These are phyloP conservation scores for Penicillium daleae DNA, from an alignment of 495 filamentous ascomycete genomes.

Conservation along the genomic window DNA sequence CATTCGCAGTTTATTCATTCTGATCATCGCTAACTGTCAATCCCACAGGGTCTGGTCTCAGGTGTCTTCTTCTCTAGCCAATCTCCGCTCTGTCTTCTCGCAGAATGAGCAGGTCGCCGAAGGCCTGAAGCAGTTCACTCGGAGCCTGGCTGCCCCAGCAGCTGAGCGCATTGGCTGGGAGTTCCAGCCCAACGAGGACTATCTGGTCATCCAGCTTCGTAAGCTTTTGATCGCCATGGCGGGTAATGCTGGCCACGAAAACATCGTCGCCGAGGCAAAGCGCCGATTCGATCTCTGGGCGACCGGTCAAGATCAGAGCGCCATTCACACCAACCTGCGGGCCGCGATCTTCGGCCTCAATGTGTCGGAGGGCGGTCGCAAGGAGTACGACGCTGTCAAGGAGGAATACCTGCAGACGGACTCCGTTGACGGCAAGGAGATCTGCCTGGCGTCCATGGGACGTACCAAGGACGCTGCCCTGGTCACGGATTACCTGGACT, in stretches of 20 bases:
- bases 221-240: conserved; percentile 77
- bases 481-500: conserved; percentile 70
- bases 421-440: conserved; percentile 88
- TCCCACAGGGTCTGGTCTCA: conserved; percentile 75
- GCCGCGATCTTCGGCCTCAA: conserved; percentile 76
- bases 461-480: conserved; percentile 70
- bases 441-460: conserved; percentile 75
- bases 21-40: conserved; percentile 31
- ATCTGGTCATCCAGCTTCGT: conserved; percentile 77
- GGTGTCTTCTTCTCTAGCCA: conserved; percentile 69
- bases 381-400: conserved; percentile 74
- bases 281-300: conserved; percentile 75
- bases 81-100: conserved; percentile 67
- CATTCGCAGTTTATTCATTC: too few species aligned
- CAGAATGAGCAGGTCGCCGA: conserved; percentile 58
- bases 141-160: conserved; percentile 70
- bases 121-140: conserved; percentile 73
- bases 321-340: conserved; percentile 81
- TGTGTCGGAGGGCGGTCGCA: conserved; percentile 66
- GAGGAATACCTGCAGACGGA: conserved; percentile 79
- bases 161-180: conserved; percentile 87
- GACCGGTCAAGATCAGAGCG: conserved; percentile 62
- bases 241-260: conserved; percentile 70
- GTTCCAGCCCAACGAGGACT: conserved; percentile 73
- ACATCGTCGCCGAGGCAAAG: conserved; percentile 68